These are phyloP conservation scores for Thelephora ganbajun DNA, from an alignment of 768 basidiomycete species.

Conservation along the genomic window DNA sequence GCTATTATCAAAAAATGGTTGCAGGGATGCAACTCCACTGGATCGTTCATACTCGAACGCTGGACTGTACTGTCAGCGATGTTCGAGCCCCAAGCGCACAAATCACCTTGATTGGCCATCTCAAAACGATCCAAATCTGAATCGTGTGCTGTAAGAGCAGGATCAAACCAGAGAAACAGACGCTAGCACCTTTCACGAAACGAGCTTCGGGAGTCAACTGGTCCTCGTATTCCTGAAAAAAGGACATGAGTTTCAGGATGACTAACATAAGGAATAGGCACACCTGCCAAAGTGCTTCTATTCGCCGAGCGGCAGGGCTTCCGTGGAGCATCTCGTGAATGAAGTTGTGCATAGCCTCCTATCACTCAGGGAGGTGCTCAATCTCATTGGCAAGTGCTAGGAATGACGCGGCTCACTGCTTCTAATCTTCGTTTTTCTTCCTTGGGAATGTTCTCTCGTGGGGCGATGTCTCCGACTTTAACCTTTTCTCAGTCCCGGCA, in stretches of 20 bases:
- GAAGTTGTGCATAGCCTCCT: conserved; percentile 89
- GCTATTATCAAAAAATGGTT: conserved; percentile 72
- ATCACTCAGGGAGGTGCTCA: conserved; percentile 1
- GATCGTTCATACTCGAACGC: conserved; percentile 63
- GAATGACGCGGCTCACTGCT: conserved; percentile 27
- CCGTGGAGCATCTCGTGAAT: conserved; percentile 79
- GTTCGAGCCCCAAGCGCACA: too few relatives aligned
- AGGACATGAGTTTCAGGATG: background rate
- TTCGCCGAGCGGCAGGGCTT: conserved; percentile 51
- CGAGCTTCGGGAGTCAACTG: conserved; percentile 57
- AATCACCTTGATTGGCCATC: conserved; percentile 72
- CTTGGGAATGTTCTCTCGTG: conserved; percentile 75
- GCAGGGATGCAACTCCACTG: conserved; percentile 34
- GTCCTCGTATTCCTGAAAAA: conserved; percentile 68
- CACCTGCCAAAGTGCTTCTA: conserved; percentile 62
- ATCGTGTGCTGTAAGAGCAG: background rate
- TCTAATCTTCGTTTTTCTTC: conserved; percentile 69
- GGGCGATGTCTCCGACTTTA: conserved; percentile 86
- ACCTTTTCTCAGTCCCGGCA: background rate
- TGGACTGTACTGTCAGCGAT: too few relatives aligned
- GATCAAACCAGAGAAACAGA: too few relatives aligned
- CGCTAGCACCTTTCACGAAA: conserved; percentile 64
- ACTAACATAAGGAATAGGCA: background rate
- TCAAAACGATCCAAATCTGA: conserved; percentile 78
- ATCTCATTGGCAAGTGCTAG: background rate